Evolutionary conservation across 129 eudicot genomes (phyloP).

Genomic region (Flaveria sonorensis): DNA sequence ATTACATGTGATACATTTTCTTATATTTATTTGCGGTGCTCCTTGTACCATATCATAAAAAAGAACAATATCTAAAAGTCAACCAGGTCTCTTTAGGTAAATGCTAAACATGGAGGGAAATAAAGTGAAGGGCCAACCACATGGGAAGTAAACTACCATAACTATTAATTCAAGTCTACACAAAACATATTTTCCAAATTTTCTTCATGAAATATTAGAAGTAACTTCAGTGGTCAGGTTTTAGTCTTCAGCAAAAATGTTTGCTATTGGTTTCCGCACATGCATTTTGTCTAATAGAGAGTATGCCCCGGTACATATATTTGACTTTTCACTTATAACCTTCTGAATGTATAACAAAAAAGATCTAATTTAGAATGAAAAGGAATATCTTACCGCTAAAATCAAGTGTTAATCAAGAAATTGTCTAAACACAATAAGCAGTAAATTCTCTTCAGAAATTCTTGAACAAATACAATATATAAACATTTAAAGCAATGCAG

Average conservation of each 20-base stretch:
- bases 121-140: slow-evolving; percentile 20
- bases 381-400: background rate
- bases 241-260: slow-evolving; percentile 19
- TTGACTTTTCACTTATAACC: background rate
- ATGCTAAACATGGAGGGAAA: slow-evolving; percentile 7
- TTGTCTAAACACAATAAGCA: background rate
- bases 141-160: slow-evolving; percentile 7
- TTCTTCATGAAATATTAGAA: background rate
- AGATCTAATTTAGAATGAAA: background rate
- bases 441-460: background rate
- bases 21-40: background rate
- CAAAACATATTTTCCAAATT: background rate
- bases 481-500: background rate
- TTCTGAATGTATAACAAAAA: slow-evolving; percentile 14
- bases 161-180: background rate
- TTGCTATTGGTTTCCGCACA: slow-evolving; percentile 27
- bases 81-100: slow-evolving; percentile 13
- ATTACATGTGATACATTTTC: background rate
- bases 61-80: background rate
- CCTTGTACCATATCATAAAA: background rate
- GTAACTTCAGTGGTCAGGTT: background rate
- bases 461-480: background rate
- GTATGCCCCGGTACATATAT: slow-evolving; percentile 9
- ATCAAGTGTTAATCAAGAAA: background rate
- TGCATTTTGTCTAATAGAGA: slow-evolving; percentile 7